These are phyloP conservation scores for Cyclanthera cordifolia DNA, from an alignment of 306 rosid genomes.

Conservation along the genomic window DNA sequence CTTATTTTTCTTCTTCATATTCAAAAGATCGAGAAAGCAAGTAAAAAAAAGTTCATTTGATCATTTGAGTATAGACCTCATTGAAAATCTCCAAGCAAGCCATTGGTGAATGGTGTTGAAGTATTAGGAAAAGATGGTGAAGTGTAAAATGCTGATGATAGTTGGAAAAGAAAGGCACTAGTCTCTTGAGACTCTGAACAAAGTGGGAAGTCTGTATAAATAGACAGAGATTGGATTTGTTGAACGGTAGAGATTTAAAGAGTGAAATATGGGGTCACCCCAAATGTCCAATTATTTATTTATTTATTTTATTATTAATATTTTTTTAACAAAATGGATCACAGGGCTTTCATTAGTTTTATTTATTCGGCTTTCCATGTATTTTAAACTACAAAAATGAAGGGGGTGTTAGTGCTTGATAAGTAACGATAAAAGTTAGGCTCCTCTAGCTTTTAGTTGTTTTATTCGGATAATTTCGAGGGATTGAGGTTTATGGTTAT, in stretches of 20 bases:
- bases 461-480: too few species aligned
- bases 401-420: too few species aligned
- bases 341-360: background rate
- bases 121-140: constrained; percentile 18
- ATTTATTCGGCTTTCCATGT: background rate
- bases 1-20: background rate
- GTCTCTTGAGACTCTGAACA: constrained; percentile 23
- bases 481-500: too few species aligned
- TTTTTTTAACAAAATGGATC: background rate
- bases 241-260: constrained; percentile 51
- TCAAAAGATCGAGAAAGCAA: background rate
- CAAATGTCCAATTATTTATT: constrained; percentile 39
- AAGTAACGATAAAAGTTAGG: too few species aligned
- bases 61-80: background rate
- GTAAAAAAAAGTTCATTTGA: background rate
- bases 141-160: constrained; percentile 13
- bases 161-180: constrained; percentile 8
- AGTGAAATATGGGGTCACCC: constrained; percentile 28
- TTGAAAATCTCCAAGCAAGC: constrained; percentile 12
- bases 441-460: background rate
- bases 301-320: too few species aligned
- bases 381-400: background rate
- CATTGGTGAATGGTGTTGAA: constrained; percentile 3
- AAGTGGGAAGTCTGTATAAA: constrained; percentile 32
- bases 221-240: constrained; percentile 30